Conservation (phyloP, 768 basidiomycete genomes). For the Suillus brevipes region DNA sequence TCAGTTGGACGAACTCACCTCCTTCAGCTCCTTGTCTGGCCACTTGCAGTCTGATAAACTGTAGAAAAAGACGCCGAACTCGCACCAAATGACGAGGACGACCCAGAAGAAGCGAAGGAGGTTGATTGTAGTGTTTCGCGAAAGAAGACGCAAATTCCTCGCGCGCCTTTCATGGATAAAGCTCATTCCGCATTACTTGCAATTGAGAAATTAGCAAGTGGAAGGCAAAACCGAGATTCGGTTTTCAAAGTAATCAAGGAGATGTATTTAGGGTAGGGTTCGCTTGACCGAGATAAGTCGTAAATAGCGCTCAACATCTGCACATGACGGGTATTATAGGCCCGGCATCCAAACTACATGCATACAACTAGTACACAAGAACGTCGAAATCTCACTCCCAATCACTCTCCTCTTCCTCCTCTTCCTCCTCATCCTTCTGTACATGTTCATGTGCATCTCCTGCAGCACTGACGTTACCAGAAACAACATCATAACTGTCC, state of each 20-base stretch:
- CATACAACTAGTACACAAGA: slow-evolving; percentile 22
- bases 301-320: slow-evolving; percentile 7
- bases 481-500: slow-evolving; percentile 68
- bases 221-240: background rate
- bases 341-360: slow-evolving; percentile 16
- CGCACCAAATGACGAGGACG: slow-evolving; percentile 62
- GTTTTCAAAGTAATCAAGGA: background rate
- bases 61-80: slow-evolving; percentile 60
- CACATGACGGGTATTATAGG: background rate
- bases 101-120: slow-evolving; percentile 55
- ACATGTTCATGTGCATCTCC: slow-evolving; percentile 25
- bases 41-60: slow-evolving; percentile 59
- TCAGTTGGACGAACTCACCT: slow-evolving; percentile 25
- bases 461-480: slow-evolving; percentile 48
- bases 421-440: slow-evolving; percentile 35
- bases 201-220: slow-evolving; percentile 2
- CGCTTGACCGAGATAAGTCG: slow-evolving; percentile 7
- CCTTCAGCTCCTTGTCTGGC: slow-evolving; percentile 43
- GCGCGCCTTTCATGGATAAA: slow-evolving; percentile 30
- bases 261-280: background rate
- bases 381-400: slow-evolving; percentile 51
- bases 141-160: slow-evolving; percentile 23
- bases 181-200: slow-evolving; percentile 30
- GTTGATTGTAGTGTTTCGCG: slow-evolving; percentile 38
- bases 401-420: slow-evolving; percentile 46